Conservation (phyloP, 2,329 filamentous ascomycete species). For the Coniochaeta ligniaria region DNA sequence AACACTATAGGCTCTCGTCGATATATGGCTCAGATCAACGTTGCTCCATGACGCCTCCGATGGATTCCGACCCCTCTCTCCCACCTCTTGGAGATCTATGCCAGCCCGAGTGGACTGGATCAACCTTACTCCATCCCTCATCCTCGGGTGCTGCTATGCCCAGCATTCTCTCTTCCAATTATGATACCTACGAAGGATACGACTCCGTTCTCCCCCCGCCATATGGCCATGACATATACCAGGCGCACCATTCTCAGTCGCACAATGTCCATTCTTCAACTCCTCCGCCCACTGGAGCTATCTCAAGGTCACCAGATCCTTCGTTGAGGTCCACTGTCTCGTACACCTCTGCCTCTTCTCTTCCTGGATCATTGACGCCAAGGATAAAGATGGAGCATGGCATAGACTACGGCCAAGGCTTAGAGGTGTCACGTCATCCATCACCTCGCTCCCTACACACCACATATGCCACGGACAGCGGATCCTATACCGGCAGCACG, state of each 20-base stretch:
- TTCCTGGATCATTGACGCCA: conserved; percentile 17
- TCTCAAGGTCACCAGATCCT: conserved; percentile 21
- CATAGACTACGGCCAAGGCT: conserved; percentile 25
- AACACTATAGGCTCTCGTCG: conserved; percentile 34
- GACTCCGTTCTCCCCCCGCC: conserved; percentile 23
- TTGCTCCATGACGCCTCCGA: conserved; percentile 28
- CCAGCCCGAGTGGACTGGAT: conserved; percentile 35
- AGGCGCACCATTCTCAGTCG: conserved; percentile 13
- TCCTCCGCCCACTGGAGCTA: conserved; percentile 16
- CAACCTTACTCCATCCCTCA: conserved; percentile 29
- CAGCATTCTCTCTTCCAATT: conserved; percentile 40
- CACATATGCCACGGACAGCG: conserved; percentile 19
- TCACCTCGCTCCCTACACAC: conserved; percentile 30
- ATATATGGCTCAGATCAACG: conserved; percentile 29
- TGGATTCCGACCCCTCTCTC: conserved; percentile 28
- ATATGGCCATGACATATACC: conserved; percentile 41
- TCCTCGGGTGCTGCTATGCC: conserved; percentile 28
- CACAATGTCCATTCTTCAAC: conserved; percentile 15
- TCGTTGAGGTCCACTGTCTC: conserved; percentile 21
- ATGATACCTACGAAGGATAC: conserved; percentile 43
- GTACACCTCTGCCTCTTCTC: conserved; percentile 17
- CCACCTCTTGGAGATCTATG: conserved; percentile 32
- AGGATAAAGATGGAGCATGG: conserved; percentile 31
- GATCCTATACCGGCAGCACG: conserved; percentile 19
- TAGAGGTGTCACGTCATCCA: conserved; percentile 31